Evolutionary conservation across 1,284 basidiomycete species (phyloP), one percentile per base, ranked within the genome.

Genomic region (Pascua guehoae): DNA sequence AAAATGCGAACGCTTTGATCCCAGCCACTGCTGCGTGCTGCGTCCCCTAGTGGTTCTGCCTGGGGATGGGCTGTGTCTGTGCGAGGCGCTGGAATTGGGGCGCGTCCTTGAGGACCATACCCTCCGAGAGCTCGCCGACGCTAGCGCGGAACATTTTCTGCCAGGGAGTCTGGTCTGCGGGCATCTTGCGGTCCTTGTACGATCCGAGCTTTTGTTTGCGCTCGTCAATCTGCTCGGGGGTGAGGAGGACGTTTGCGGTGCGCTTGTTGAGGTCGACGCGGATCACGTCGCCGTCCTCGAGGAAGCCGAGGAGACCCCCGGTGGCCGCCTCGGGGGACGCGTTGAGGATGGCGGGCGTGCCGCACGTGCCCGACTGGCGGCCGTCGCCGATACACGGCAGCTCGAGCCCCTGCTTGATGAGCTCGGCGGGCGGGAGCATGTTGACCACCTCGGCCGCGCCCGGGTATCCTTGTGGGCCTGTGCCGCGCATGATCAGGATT

Each of bases 371-470:
- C n/a, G 63, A 66, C 64, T 77, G 75, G 11, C 75, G 60, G 1
- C 75, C 75, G 54, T 77, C 75, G 41, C 74, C 74, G 42, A 77
- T 73, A 50, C 74, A 76, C 12, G 75, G 75, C n/a, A 76, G 62
- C 62, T 76, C 74, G 47, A 75, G 70, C 15, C 75, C 75, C 53
- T 75, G 60, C 58, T 72, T 72, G 67, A 77, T 73, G 17, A 77
- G 64, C 50, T 59, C 58, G 50, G 71, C 73, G 0, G 75, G 75
- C 2, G 75, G 75, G 47, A 75, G 73, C 73, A 77, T 76, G 56
- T 77, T 77, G 48, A 76, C 75, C 12, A 77, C 75, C 61, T 74
- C 73, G 24, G 73, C 75, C 0, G 72, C 67, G 32, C 73, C 73
- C 2, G 73, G 75, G 57, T 77, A 74, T 11, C 75, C 75, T 15